phyloP scores from a whole-genome alignment of 495 filamentous ascomycete species.

The Trichoderma reesei region DNA sequence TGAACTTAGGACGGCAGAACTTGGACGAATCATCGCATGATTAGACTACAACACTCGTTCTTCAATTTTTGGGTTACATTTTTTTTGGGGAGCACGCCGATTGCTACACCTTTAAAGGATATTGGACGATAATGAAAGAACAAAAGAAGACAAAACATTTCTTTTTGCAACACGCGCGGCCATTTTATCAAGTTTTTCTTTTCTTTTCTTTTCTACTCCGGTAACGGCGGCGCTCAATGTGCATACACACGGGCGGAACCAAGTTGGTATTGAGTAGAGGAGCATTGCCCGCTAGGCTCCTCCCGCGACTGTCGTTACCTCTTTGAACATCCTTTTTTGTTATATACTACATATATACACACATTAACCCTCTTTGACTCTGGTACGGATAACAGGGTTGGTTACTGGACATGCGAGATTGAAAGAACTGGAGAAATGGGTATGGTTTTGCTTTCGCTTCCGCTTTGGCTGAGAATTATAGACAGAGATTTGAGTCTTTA shows the following conservation, averaged over 20 bases:
- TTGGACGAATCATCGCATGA: not conserved
- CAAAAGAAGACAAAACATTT: conserved; percentile 3
- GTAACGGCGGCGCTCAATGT: not conserved
- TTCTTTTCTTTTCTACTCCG: not conserved
- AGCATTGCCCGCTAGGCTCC: not conserved
- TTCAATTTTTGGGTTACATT: not conserved
- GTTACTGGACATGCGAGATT: conserved; percentile 7
- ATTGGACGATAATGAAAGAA: not conserved
- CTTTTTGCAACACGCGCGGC: not conserved
- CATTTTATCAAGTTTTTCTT: not conserved
- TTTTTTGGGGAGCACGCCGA: not conserved
- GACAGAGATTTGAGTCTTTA: conserved; percentile 9
- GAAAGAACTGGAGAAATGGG: conserved; percentile 6
- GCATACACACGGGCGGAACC: not conserved
- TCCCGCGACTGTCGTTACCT: not conserved
- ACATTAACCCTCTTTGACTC: conserved; percentile 3
- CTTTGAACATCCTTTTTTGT: not conserved
- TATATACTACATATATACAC: conserved; percentile 6
- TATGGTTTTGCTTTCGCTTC: conserved; percentile 11
- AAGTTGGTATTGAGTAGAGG: not conserved
- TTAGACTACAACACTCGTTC: conserved; percentile 6
- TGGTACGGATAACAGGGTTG: conserved; percentile 1
- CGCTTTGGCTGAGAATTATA: conserved; percentile 6
- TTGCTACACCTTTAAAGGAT: not conserved
- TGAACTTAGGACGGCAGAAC: conserved; percentile 15